Evolutionary conservation across 148 eudicot species (phyloP), one percentile per base, ranked within the genome.

Genomic region (Arctostaphylos glauca): DNA sequence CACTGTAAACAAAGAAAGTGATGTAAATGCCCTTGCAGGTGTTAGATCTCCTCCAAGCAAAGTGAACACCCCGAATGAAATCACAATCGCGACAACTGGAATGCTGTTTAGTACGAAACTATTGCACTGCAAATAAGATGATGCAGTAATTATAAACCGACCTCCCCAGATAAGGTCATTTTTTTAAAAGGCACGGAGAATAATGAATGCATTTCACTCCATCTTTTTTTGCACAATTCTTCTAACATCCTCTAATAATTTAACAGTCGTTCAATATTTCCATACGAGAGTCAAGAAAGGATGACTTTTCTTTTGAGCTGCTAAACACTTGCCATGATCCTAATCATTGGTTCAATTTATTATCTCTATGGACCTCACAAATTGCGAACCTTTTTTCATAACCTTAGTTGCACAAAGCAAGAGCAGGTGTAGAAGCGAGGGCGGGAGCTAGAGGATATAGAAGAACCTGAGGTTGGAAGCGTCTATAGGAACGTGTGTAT

Each of bases 11-110:
- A 96, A 84, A 44, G 99, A 96, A 76, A 96, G 92, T 76, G 99
- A 96, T 31, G 99, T 94, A 66, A 96, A 96, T 84, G 99, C 99
- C 87, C 93, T 91, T 74, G 99, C 97, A 78, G 99, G 99, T 81
- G 99, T 96, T 86, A 96, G 83, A 80, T 93, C 93, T 80, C 99
- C 99, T 85, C 99, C 99, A 80, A 96, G 94, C 84, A 96, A 88
- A 76, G 92, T 88, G 89, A 93, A 96, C 87, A 94, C 48, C 81
- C 95, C 98, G 89, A 96, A 96, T 71, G 99, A 94, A 83, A 90
- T 88, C 80, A 96, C 99, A 79, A 93, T 93, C 89, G 94, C 99
- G 81, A 94, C 62, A 59, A 96, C 97, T 31, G 99, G 99, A 84
- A 92, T 87, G 87, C 95, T 93, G 87, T 96, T 96, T 64, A 96